Percentiles rank a stretch among this genome's conserved stretches.
Evolutionary conservation across 495 filamentous ascomycete species (phyloP).

Genomic region (Wilcoxina mikolae): DNA sequence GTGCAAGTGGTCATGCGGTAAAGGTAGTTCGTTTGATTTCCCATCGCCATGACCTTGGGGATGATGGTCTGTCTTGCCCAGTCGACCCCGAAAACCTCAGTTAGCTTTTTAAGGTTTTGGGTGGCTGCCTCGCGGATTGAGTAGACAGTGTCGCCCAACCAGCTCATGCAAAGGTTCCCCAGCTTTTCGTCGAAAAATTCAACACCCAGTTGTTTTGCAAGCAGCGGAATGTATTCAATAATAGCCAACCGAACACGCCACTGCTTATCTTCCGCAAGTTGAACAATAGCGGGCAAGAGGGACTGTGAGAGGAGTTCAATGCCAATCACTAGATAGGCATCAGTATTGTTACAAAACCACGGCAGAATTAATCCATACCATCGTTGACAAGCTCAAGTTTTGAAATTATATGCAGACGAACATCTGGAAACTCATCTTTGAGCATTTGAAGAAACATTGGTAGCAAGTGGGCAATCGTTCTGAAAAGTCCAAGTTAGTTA

Average conservation of each 20-base stretch:
- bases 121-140: slow-evolving; percentile 95
- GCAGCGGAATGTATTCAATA: slow-evolving; percentile 95
- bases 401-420: slow-evolving; percentile 94
- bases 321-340: slow-evolving; percentile 56
- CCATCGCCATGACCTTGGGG: slow-evolving; percentile 96
- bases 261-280: slow-evolving; percentile 97
- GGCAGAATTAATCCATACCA: slow-evolving; percentile 38
- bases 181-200: slow-evolving; percentile 98
- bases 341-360: background rate
- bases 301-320: slow-evolving; percentile 94
- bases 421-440: slow-evolving; percentile 97
- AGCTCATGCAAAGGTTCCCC: slow-evolving; percentile 89
- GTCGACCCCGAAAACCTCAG: slow-evolving; percentile 93
- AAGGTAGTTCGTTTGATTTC: slow-evolving; percentile 90
- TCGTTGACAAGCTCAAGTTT: slow-evolving; percentile 97
- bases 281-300: slow-evolving; percentile 92
- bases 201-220: slow-evolving; percentile 89
- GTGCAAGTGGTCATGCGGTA: slow-evolving; percentile 99
- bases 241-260: slow-evolving; percentile 97
- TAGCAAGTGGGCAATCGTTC: slow-evolving; percentile 87
- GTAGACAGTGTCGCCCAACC: slow-evolving; percentile 98
- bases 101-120: slow-evolving; percentile 92
- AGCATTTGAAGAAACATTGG: slow-evolving; percentile 99
- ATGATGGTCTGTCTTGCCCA: slow-evolving; percentile 98
- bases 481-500: slow-evolving; percentile 29